These are phyloP conservation scores for Backusella liffmaniae DNA, from an alignment of 192 early-diverging fungal species.

Conservation along the genomic window DNA sequence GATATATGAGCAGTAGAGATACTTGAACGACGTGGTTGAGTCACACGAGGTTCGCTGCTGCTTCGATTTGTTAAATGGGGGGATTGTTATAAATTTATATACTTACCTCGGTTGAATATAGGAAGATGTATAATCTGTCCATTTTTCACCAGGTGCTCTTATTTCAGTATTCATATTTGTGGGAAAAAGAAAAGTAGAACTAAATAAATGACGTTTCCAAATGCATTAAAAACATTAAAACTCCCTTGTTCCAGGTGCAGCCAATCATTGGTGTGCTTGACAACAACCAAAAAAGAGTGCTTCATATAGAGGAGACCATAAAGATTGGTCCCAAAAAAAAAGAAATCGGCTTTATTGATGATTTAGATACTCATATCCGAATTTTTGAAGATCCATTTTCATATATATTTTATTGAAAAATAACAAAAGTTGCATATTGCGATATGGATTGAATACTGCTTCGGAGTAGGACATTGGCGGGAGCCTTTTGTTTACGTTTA, in stretches of 20 bases:
- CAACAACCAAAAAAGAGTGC: no score
- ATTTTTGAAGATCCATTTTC: no score
- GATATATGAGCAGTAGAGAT: constrained; percentile 2
- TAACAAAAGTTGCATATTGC: no score
- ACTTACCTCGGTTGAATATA: constrained; percentile 15
- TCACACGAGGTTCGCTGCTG: neutral
- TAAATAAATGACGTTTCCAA: neutral
- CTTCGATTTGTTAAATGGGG: neutral
- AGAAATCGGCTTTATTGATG: no score
- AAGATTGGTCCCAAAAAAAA: no score
- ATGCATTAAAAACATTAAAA: neutral
- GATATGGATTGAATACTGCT: no score
- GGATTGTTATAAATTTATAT: neutral
- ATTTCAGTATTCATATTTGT: constrained; percentile 7
- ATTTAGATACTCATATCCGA: no score
- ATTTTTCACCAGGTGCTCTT: constrained; percentile 16
- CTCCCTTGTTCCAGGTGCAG: neutral
- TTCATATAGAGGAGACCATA: no score
- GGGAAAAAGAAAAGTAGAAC: neutral
- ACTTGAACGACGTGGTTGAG: neutral
- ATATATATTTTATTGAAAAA: no score
- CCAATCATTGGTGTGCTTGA: no score
- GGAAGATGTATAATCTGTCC: neutral
- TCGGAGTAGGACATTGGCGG: no score
- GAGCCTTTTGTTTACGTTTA: no score